Conservation (phyloP, 2,329 filamentous ascomycete species). For the Aspergillus viridinutans region DNA sequence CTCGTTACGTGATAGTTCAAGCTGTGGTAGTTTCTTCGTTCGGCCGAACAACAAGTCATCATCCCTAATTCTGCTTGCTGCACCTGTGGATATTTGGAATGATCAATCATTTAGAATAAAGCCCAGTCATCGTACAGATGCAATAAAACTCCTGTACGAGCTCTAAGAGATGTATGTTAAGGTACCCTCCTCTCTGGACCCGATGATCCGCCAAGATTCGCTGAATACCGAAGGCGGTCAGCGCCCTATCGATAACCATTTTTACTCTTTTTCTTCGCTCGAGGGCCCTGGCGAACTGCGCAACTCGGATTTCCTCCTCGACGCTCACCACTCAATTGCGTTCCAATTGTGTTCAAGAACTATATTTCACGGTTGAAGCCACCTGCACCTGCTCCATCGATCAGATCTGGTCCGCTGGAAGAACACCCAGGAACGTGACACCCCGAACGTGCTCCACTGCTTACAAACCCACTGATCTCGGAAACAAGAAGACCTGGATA, state of each 20-base stretch:
- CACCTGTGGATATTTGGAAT: background rate
- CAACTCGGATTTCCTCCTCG: background rate
- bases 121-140: background rate
- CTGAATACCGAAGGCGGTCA: slow-evolving; percentile 13
- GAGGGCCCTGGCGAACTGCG: background rate
- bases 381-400: background rate
- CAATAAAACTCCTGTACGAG: background rate
- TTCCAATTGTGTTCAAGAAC: background rate
- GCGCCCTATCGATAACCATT: slow-evolving; percentile 19
- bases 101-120: background rate
- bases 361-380: background rate
- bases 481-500: background rate
- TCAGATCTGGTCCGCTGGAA: background rate
- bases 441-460: background rate
- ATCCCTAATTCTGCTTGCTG: background rate
- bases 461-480: background rate
- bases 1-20: background rate
- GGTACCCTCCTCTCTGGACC: too few relatives aligned
- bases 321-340: background rate
- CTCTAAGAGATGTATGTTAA: background rate
- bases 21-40: background rate
- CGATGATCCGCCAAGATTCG: background rate
- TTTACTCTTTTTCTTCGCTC: slow-evolving; percentile 10
- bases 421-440: background rate
- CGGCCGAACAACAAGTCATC: background rate